phyloP scores from a whole-genome alignment of 306 rosid genomes.

The Rosa multiflora region DNA sequence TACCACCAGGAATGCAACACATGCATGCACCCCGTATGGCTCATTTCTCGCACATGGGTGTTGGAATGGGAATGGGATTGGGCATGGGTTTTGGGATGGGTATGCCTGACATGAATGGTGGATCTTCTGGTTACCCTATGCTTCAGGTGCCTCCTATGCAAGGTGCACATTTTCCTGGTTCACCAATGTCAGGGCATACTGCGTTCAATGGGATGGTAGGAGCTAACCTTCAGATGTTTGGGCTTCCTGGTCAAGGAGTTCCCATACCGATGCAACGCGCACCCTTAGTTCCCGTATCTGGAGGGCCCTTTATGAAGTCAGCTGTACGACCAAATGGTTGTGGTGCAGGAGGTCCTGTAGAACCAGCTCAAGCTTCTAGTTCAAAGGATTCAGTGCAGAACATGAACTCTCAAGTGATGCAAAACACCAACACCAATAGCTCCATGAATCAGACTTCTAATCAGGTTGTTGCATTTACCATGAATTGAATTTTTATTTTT shows the following conservation, averaged over 20 bases:
- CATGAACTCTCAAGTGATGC: conserved; percentile 40
- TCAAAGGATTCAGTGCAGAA: conserved; percentile 50
- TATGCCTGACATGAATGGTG: conserved; percentile 68
- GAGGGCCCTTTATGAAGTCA: conserved; percentile 52
- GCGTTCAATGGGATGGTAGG: conserved; percentile 61
- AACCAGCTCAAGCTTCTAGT: conserved; percentile 44
- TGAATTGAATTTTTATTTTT: conserved; percentile 15
- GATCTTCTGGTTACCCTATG: conserved; percentile 64
- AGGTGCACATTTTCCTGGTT: conserved; percentile 64
- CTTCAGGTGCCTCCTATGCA: conserved; percentile 73
- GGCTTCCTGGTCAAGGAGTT: conserved; percentile 73
- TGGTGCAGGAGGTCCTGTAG: conserved; percentile 49
- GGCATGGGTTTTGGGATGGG: conserved; percentile 80
- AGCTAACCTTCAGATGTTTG: conserved; percentile 61
- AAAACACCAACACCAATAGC: conserved; percentile 38
- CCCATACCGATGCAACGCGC: conserved; percentile 51
- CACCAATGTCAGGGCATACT: conserved; percentile 53
- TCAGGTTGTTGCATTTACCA: conserved; percentile 45
- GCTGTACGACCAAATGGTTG: conserved; percentile 34
- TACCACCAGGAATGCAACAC: conserved; percentile 71
- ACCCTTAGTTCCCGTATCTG: conserved; percentile 45
- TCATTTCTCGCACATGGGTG: conserved; percentile 54
- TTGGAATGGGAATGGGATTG: conserved; percentile 64
- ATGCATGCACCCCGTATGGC: conserved; percentile 67
- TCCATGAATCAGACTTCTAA: conserved; percentile 40